A percentile compares a stretch with the other conserved stretches of the same genome.
phyloP scores from a whole-genome alignment of 495 filamentous ascomycete species.

The Aspergillus heteromorphus region DNA sequence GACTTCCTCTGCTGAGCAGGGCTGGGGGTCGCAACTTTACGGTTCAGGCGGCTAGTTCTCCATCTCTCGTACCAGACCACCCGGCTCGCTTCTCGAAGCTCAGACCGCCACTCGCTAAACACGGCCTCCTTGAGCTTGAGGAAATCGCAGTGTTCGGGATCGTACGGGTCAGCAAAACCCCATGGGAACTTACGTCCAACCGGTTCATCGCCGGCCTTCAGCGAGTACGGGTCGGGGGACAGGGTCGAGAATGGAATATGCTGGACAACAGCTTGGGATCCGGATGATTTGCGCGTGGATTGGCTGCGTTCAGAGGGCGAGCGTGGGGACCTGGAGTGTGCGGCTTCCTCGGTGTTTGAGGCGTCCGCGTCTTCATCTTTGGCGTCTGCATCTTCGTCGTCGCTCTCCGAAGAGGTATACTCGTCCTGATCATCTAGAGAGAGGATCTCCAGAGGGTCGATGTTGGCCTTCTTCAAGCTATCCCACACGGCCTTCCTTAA shows the following conservation, averaged over 20 bases:
- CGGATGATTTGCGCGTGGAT: constrained; percentile 20
- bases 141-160: constrained; percentile 91
- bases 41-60: constrained; percentile 68
- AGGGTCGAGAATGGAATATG: constrained; percentile 86
- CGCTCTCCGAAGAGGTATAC: constrained; percentile 54
- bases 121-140: constrained; percentile 83
- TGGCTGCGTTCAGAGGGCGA: constrained; percentile 27
- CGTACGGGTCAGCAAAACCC: constrained; percentile 92
- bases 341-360: constrained; percentile 14
- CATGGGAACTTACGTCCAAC: constrained; percentile 87
- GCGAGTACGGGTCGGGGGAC: constrained; percentile 85
- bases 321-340: constrained; percentile 32
- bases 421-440: constrained; percentile 71
- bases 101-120: constrained; percentile 87
- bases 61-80: constrained; percentile 96
- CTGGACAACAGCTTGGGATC: constrained; percentile 21
- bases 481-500: constrained; percentile 88
- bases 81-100: constrained; percentile 85
- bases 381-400: constrained; percentile 54
- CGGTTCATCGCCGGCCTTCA: constrained; percentile 47
- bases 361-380: constrained; percentile 35
- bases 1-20: constrained; percentile 18
- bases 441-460: constrained; percentile 85
- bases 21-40: constrained; percentile 20
- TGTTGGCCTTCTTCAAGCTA: constrained; percentile 75